Evolutionary conservation across 306 rosid species (phyloP), one percentile per base, ranked within the genome.

Genomic region (Herpetospermum pedunculosum): DNA sequence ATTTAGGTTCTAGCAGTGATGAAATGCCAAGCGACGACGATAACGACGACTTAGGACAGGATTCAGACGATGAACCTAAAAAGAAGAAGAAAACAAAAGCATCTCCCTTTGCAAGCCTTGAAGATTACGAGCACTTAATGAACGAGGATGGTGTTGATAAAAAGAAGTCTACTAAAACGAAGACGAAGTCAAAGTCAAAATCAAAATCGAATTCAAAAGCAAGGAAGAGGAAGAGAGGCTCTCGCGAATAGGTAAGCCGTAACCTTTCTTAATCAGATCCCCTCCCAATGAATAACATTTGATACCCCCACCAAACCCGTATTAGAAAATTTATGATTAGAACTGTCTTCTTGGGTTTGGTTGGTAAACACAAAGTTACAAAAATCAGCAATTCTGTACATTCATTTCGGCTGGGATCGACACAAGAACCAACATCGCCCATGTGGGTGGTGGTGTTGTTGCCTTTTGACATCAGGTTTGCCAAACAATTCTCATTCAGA

Each of bases 101-200:
- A 1, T 88, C 98, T 41, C 92, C 96, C 3, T 89, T 95, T 72
- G 97, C 99, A 55, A 91, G 96, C 75, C 55, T 85, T 14, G 97
- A 95, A 75, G 96, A 88, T 12, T 95, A 85, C 79, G 96, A 91
- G 77, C 97, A 95, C 82, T 30, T 95, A 67, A 25, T 95, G 50
- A 85, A 77, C 26, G 85, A 83, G 52, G 80, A 68, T 8, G 47
- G 14, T 72, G 29, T 63, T 13, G 46, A 59, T 2, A 82, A 67
- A 73, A 70, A 88, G 32, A 55, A 78, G 43, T 41, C 88, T 53
- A 19, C 83, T 6, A 53, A 62, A 8, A 83, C 69, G 77, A 81
- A 73, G 77, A 0, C 52, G 0, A 58, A 58, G 65, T 25, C 32
- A 1, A 59, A 59, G 19, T 85, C 83, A 14, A 84, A 81, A 57